These are phyloP conservation scores for Chrysochromulina parva DNA, from an alignment of 78 protist genomes.

Conservation along the genomic window DNA sequence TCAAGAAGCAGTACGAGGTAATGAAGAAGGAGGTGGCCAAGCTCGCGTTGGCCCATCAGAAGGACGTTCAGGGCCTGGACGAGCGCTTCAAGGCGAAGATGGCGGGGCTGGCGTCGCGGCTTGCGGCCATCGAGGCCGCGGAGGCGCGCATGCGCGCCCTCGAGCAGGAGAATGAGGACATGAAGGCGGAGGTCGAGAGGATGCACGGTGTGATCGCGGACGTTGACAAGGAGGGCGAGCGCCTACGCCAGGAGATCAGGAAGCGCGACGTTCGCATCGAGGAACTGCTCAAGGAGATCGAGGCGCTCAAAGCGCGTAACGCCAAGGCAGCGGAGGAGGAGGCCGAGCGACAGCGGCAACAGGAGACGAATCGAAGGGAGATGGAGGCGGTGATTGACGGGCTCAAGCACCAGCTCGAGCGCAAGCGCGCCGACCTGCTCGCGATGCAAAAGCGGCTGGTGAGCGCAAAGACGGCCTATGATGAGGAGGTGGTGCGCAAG, in stretches of 20 bases:
- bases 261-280: neutral
- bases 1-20: slow-evolving; percentile 1
- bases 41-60: neutral
- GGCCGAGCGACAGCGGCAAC: too few relatives aligned
- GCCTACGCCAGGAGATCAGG: too few relatives aligned
- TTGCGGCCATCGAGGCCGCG: neutral
- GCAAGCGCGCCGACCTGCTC: neutral
- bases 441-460: neutral
- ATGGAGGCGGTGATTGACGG: neutral
- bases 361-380: neutral
- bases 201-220: neutral
- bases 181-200: neutral
- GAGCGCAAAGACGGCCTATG: neutral
- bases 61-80: neutral
- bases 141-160: neutral
- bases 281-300: neutral
- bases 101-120: neutral
- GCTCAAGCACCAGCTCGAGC: neutral
- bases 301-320: neutral
- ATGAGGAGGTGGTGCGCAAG: neutral
- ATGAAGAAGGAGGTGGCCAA: neutral
- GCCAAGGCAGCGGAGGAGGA: too few relatives aligned
- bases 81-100: neutral
- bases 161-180: neutral
- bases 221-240: too few relatives aligned